phyloP scores from a whole-genome alignment of 352 stramenopile genomes.

The Globisporangium viniferum region DNA sequence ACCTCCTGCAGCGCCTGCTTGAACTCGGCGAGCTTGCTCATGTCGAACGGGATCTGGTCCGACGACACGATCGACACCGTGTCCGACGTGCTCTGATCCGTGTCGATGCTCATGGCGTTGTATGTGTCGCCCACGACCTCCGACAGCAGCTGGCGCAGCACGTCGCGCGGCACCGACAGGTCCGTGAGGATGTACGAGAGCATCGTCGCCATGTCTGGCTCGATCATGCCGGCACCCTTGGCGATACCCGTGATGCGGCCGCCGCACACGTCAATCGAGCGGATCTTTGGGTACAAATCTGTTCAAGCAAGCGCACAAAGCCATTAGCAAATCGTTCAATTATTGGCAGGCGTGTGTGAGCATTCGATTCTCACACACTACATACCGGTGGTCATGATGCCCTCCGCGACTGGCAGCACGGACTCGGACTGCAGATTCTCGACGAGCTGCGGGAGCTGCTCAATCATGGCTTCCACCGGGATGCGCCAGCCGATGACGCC shows the following conservation, averaged over 20 bases:
- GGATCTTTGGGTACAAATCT: conserved; percentile 91
- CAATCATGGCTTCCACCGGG: conserved; percentile 90
- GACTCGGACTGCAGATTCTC: conserved; percentile 91
- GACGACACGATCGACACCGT: conserved; percentile 95
- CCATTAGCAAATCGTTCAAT: background rate
- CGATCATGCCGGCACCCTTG: conserved; percentile 99
- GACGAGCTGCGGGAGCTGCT: conserved; percentile 74
- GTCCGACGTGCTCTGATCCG: conserved; percentile 97
- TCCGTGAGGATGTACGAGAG: conserved; percentile 89
- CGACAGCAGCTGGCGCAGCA: conserved; percentile 71
- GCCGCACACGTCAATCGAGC: conserved; percentile 74
- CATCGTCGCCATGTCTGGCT: conserved; percentile 96
- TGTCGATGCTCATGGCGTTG: conserved; percentile 96
- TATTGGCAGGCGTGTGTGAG: background rate
- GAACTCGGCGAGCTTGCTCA: conserved; percentile 85
- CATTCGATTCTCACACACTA: background rate
- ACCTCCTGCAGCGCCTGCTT: conserved; percentile 90
- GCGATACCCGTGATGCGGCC: conserved; percentile 96
- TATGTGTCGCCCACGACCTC: conserved; percentile 87
- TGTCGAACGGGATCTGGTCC: conserved; percentile 88
- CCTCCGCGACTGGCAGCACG: conserved; percentile 90
- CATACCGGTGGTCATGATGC: conserved; percentile 96
- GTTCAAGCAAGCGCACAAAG: background rate
- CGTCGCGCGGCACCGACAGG: conserved; percentile 75
- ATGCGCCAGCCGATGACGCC: conserved; percentile 98